These are phyloP conservation scores for Mycena pura DNA, from an alignment of 768 basidiomycete genomes.

Conservation along the genomic window DNA sequence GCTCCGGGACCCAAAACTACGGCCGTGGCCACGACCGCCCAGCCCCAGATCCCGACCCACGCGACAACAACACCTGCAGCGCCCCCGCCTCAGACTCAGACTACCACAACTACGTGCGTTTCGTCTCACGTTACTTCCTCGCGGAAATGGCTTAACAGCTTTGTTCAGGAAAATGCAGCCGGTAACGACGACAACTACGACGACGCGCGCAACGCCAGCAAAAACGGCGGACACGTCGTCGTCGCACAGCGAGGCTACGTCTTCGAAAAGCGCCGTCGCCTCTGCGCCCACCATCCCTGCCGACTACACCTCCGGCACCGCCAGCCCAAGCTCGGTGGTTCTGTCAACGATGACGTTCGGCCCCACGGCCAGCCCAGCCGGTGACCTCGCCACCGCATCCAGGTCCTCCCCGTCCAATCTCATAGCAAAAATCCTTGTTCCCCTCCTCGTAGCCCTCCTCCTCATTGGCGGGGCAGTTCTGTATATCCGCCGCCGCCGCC, in stretches of 20 bases:
- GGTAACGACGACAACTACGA: neutral
- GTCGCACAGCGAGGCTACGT: neutral
- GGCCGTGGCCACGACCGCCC: neutral
- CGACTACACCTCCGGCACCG: neutral
- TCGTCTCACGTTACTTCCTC: no score
- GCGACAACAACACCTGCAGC: neutral
- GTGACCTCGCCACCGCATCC: neutral
- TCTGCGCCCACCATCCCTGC: neutral
- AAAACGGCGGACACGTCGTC: neutral
- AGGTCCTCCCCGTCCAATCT: neutral
- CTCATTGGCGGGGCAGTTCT: neutral
- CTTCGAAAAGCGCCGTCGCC: neutral
- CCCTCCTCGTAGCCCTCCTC: neutral
- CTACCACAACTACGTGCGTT: neutral
- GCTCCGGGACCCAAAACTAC: neutral
- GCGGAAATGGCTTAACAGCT: neutral
- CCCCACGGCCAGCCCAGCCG: neutral
- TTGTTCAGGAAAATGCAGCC: neutral
- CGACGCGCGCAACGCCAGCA: neutral
- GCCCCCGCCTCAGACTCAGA: no score
- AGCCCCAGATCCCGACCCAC: neutral
- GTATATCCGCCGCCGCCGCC: neutral
- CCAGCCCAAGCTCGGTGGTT: neutral
- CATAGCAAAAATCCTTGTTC: neutral
- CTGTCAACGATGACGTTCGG: neutral